Conservation (phyloP, 805 yeast species). For the Ogataea siamensis region DNA sequence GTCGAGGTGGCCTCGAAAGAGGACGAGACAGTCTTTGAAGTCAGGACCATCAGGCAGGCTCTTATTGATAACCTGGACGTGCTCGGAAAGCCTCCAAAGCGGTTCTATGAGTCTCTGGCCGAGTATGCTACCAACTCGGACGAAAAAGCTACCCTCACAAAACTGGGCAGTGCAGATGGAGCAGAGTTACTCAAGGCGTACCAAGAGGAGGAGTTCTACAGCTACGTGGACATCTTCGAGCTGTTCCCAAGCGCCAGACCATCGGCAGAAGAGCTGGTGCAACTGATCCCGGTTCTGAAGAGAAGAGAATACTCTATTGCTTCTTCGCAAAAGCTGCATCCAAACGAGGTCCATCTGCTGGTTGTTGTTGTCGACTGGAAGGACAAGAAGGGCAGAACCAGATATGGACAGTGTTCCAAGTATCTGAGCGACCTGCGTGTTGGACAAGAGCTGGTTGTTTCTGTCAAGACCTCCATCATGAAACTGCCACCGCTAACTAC, state of each 20-base stretch:
- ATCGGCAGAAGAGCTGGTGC: slow-evolving; percentile 61
- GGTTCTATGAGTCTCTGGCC: slow-evolving; percentile 83
- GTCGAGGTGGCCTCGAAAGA: slow-evolving; percentile 73
- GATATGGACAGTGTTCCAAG: slow-evolving; percentile 94
- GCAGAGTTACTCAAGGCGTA: slow-evolving; percentile 79
- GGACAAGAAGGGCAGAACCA: slow-evolving; percentile 77
- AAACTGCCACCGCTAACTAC: slow-evolving; percentile 84
- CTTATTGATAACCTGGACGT: slow-evolving; percentile 79
- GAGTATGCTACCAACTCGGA: slow-evolving; percentile 65
- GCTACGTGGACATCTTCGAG: slow-evolving; percentile 77
- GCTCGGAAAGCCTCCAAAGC: slow-evolving; percentile 94
- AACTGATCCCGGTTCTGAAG: slow-evolving; percentile 79
- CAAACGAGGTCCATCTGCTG: slow-evolving; percentile 84
- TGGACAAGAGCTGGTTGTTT: slow-evolving; percentile 86
- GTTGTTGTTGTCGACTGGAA: slow-evolving; percentile 97
- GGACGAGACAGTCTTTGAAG: slow-evolving; percentile 54
- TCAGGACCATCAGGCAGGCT: slow-evolving; percentile 79
- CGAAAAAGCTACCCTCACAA: slow-evolving; percentile 61
- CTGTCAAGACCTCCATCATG: slow-evolving; percentile 97
- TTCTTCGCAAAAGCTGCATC: slow-evolving; percentile 89
- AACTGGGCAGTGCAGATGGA: slow-evolving; percentile 73
- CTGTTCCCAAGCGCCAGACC: slow-evolving; percentile 85
- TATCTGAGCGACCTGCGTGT: slow-evolving; percentile 74
- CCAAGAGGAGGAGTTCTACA: slow-evolving; percentile 79
- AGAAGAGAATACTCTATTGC: slow-evolving; percentile 98